Evolutionary conservation across 768 basidiomycete genomes (phyloP).

Genomic region (Xerocomellus chrysenteron): DNA sequence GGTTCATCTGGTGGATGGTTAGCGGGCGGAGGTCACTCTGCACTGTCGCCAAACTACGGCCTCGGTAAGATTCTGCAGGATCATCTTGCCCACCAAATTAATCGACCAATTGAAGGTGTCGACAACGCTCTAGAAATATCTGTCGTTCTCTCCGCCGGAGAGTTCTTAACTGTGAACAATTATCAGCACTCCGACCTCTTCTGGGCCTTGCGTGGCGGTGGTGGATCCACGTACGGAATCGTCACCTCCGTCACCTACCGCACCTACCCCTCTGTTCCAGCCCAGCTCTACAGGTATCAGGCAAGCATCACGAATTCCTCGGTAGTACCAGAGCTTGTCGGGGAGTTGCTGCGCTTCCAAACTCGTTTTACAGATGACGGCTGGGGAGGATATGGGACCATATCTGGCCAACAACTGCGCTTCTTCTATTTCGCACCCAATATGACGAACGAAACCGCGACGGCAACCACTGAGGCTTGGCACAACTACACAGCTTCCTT

Average conservation of each 20-base stretch:
- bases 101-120: conserved; percentile 34
- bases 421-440: conserved; percentile 36
- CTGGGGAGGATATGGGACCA: conserved; percentile 41
- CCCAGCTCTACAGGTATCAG: no score
- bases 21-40: conserved; percentile 49
- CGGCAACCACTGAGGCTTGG: conserved; percentile 36
- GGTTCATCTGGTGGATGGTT: conserved; percentile 53
- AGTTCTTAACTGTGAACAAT: conserved; percentile 38
- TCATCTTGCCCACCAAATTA: not conserved
- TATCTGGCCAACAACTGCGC: not conserved
- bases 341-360: conserved; percentile 18
- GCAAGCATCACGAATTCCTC: no score
- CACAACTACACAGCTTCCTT: conserved; percentile 23
- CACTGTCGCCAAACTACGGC: conserved; percentile 40
- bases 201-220: conserved; percentile 55
- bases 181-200: conserved; percentile 48
- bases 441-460: conserved; percentile 34
- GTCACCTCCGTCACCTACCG: conserved; percentile 26
- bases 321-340: no score
- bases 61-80: conserved; percentile 33
- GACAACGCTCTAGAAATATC: conserved; percentile 50
- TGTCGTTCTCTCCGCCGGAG: conserved; percentile 44
- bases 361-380: conserved; percentile 39
- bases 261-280: no score
- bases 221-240: conserved; percentile 50